Percentiles rank a stretch among this genome's conserved stretches.
Evolutionary conservation across 139 green algal genomes (phyloP).

Genomic region (Haematococcus lacustris): DNA sequence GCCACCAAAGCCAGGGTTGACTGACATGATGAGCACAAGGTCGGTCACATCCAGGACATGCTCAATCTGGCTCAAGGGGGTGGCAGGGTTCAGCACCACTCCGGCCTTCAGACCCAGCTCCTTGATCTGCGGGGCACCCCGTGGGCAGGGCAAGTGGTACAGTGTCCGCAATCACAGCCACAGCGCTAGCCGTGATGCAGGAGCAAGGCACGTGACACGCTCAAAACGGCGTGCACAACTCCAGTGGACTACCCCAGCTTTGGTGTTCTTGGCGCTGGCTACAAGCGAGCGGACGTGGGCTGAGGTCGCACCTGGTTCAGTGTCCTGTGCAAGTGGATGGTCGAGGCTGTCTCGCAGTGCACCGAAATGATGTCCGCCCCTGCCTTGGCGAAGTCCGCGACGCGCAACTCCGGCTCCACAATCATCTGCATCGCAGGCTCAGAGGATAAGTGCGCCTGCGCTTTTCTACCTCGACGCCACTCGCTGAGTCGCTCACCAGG

Average conservation of each 20-base stretch:
- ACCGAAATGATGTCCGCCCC: conserved; percentile 98
- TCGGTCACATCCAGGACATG: conserved; percentile 87
- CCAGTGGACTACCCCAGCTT: no score
- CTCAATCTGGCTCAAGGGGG: conserved; percentile 76
- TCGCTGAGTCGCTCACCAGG: conserved; percentile 74
- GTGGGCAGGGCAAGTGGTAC: no score
- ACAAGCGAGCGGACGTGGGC: no score
- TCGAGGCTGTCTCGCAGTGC: conserved; percentile 81
- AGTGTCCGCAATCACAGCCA: no score
- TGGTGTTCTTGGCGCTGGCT: no score
- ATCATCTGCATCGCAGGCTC: conserved; percentile 93
- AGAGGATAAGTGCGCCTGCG: background rate
- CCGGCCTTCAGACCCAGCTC: conserved; percentile 92
- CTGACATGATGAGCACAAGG: conserved; percentile 96
- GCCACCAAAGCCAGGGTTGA: conserved; percentile 98
- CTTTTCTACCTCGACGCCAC: no score
- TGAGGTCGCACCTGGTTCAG: conserved; percentile 87
- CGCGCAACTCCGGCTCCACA: conserved; percentile 93
- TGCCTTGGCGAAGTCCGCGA: conserved; percentile 94
- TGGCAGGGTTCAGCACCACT: conserved; percentile 97
- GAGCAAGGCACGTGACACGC: no score
- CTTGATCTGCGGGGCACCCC: conserved; percentile 99
- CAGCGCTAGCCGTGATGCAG: no score
- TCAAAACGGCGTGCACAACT: no score
- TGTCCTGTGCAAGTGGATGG: conserved; percentile 92